phyloP scores from a whole-genome alignment of 2,329 filamentous ascomycete species.

The Aspergillus sp. region DNA sequence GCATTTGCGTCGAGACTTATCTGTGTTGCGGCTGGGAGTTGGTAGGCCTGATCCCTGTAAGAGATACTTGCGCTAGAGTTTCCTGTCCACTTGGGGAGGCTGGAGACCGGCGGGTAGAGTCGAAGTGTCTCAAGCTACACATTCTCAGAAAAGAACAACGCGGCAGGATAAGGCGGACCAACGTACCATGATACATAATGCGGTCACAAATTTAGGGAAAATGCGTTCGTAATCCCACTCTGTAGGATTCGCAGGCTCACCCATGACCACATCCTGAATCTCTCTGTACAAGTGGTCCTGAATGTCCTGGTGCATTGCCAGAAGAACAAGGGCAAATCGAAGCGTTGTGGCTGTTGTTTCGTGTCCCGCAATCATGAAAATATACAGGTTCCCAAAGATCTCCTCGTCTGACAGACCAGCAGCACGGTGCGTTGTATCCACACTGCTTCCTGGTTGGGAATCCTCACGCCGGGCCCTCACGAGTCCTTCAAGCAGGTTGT shows the following conservation, averaged over 20 bases:
- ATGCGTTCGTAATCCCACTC: constrained; percentile 34
- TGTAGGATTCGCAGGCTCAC: constrained; percentile 4
- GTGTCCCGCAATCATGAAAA: constrained; percentile 52
- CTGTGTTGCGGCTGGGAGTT: constrained; percentile 13
- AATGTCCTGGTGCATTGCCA: constrained; percentile 45
- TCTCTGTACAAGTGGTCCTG: constrained; percentile 50
- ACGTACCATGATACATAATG: constrained; percentile 23
- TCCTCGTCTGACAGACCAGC: constrained; percentile 30
- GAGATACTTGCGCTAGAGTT: constrained; percentile 8
- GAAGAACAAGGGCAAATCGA: constrained; percentile 42
- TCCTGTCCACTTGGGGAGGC: constrained; percentile 21
- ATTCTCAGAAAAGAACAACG: neutral
- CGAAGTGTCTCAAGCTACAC: constrained; percentile 44
- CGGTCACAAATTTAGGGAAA: constrained; percentile 39
- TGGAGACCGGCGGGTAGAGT: constrained; percentile 37
- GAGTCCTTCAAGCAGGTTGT: constrained; percentile 17
- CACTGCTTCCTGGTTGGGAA: too few species aligned
- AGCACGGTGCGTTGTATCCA: too few species aligned
- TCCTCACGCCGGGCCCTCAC: constrained; percentile 8
- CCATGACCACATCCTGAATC: constrained; percentile 25
- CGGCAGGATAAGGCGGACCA: neutral
- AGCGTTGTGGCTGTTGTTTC: constrained; percentile 52
- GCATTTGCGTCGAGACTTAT: constrained; percentile 16
- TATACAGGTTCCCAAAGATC: constrained; percentile 51
- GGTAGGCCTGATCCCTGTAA: constrained; percentile 12